Evolutionary conservation across 2,329 filamentous ascomycete species (phyloP).

Genomic region (Tolypocladium amazonense): DNA sequence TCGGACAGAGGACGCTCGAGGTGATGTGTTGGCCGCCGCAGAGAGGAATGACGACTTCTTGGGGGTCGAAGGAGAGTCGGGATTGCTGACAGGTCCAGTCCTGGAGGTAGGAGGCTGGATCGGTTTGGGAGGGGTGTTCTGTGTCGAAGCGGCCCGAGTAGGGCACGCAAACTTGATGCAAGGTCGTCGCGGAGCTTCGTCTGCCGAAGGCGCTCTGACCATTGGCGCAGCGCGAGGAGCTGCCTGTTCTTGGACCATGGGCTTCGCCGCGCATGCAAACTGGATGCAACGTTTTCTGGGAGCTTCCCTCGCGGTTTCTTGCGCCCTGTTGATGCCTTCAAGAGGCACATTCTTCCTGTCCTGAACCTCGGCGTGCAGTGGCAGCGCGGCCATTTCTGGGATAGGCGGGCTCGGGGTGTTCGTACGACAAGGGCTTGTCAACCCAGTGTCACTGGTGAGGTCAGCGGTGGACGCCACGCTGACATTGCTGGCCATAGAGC

Average conservation of each 20-base stretch:
- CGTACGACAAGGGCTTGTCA: conserved; percentile 81
- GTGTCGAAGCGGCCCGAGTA: conserved; percentile 35
- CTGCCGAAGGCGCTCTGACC: conserved; percentile 20
- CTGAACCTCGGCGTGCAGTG: conserved; percentile 21
- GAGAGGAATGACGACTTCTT: conserved; percentile 14
- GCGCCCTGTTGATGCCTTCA: conserved; percentile 19
- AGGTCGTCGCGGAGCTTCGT: conserved; percentile 38
- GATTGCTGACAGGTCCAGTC: conserved; percentile 7
- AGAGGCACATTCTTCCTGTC: conserved; percentile 15
- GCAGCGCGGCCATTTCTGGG: conserved; percentile 42
- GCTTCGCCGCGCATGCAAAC: conserved; percentile 72
- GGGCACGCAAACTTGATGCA: conserved; percentile 71
- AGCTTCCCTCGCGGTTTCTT: conserved; percentile 25
- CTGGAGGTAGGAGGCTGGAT: conserved; percentile 1
- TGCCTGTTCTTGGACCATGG: conserved; percentile 32
- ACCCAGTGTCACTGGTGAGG: conserved; percentile 85
- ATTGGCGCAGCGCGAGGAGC: conserved; percentile 20
- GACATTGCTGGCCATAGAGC: conserved; percentile 68
- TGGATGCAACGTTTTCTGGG: conserved; percentile 79
- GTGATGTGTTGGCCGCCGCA: conserved; percentile 9
- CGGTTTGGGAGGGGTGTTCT: conserved; percentile 24
- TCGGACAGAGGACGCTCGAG: conserved; percentile 9
- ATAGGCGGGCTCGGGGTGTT: conserved; percentile 84
- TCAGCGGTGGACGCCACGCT: conserved; percentile 80
- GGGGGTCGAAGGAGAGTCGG: conserved; percentile 20